A percentile compares a stretch with the other conserved stretches of the same genome.
Conservation (phyloP, 1,139 yeast species). For the Blastobotrys petasosporus region DNA sequence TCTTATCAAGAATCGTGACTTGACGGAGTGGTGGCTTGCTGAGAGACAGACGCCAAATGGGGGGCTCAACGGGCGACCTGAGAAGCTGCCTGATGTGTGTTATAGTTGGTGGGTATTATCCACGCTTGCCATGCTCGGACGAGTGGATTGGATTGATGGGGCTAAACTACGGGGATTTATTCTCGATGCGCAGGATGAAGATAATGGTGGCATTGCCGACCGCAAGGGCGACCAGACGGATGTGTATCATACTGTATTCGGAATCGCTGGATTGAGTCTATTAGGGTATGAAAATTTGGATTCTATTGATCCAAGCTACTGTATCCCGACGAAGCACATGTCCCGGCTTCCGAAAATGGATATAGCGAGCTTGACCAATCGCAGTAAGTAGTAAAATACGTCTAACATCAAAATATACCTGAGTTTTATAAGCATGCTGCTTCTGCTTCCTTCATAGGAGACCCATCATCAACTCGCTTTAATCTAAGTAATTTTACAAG, state of each 20-base stretch:
- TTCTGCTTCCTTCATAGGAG: no score
- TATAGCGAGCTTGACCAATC: neutral
- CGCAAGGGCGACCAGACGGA: slow-evolving; percentile 88
- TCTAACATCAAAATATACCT: neutral
- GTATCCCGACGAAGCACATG: slow-evolving; percentile 57
- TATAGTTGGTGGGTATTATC: slow-evolving; percentile 98
- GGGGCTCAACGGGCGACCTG: slow-evolving; percentile 95
- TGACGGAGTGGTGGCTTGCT: slow-evolving; percentile 75
- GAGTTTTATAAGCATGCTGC: neutral
- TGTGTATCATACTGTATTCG: slow-evolving; percentile 88
- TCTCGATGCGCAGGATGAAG: slow-evolving; percentile 67
- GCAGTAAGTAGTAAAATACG: no score
- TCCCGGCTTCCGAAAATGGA: slow-evolving; percentile 24
- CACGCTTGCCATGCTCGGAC: slow-evolving; percentile 61
- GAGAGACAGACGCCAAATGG: slow-evolving; percentile 90
- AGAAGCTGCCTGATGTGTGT: slow-evolving; percentile 92
- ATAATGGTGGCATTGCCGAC: slow-evolving; percentile 86
- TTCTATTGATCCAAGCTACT: slow-evolving; percentile 76
- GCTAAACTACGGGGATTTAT: slow-evolving; percentile 59
- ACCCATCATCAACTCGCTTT: no score
- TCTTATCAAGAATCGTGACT: slow-evolving; percentile 42
- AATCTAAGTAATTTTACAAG: no score
- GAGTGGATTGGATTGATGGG: slow-evolving; percentile 68
- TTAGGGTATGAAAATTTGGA: slow-evolving; percentile 54
- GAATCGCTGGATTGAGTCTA: slow-evolving; percentile 77